Evolutionary conservation across 1,284 basidiomycete genomes (phyloP), one percentile per base, ranked within the genome.

Genomic region (Schizophyllum commune): DNA sequence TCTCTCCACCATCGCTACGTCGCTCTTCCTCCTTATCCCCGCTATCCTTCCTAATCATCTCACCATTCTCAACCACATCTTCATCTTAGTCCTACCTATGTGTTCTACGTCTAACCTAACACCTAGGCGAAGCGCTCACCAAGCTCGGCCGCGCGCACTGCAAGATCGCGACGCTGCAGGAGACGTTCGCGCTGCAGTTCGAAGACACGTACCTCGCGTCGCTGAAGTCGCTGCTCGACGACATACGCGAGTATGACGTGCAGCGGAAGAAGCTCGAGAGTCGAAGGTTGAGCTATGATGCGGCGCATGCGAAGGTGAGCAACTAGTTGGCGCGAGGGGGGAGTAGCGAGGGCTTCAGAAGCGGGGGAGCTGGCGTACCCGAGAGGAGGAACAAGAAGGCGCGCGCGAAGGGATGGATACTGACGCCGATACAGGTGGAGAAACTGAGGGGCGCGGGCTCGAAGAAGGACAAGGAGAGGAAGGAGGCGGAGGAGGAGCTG

Each of bases 221-320:
- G 1, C 77, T 92, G 55, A 78, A 85, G 63, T 77, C 74, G 53
- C 84, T 86, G 62, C 75, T 74, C 19, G 84, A 84, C 17, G 84
- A 89, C 54, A 83, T 92, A 69, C 87, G 84, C 68, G 89, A 89
- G 61, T 91, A 88, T 61, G 85, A 89, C 58, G 69, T 74, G 11
- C 79, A 86, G 65, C 78, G 83, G 62, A 92, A 90, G 80, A 91
- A 93, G 71, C 75, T 94, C 21, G 92, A 95, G 65, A 92, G 88
- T 58, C 77, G 91, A 67, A 78, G 90, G 91, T 72, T 90, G 61
- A 86, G 86, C 60, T 86, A 87, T 52, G 93, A 95, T 67, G 84
- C 92, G 1, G 88, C 91, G 1, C 74, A 83, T 11, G 78, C 76
- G 32, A 89, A 88, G 65, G 72, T 27, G 5, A 27, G 27, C 5